Evolutionary conservation across 768 basidiomycete species (phyloP), one percentile per base, ranked within the genome.

Genomic region (Clitopilus passeckerianus): DNA sequence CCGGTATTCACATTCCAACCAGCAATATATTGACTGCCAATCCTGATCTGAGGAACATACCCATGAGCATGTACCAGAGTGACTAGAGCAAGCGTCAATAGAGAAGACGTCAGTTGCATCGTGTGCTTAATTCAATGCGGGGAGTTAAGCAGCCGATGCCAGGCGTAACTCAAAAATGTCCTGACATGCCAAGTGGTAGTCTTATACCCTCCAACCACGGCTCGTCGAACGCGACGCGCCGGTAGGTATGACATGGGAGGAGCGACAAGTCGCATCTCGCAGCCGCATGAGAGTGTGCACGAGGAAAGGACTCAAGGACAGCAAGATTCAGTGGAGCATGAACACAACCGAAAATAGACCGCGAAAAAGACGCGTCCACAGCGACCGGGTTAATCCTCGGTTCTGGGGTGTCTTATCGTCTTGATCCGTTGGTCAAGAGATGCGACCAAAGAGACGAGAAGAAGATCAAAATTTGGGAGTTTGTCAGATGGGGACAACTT

Each of bases 1-100:
- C 72, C 72, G 60, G 63, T 74, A 44, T 27, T 66, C 15, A 74
- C 64, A 53, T 75, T 68, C 73, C 74, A 75, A n/a, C 61, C 61
- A 57, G 58, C 34, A 30, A 62, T 62, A 54, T 62, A 59, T n/a
- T 59, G 58, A 30, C 44, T 59, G 16, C 58, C 58, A 18, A 62
- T 62, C 61, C 58, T 62, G 44, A 62, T 59, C 53, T 62, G 61
- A 6, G 58, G 58, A n/a, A 62, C 61, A 46, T 62, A 62, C 27
- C 61, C 61, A 34, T 62, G 61, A 16, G 58, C 61, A 30, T 62
- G 55, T 10, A 62, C 61, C 7, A 59, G 44, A n/a, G 58, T 12
- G 34, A 18, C 46, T 14, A 56, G 18, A n/a, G 46, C 46, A 3
- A 50, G 22, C 15, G 61, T 53, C 1, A 62, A 15, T n/a, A 62